Percentiles rank a stretch among this genome's conserved stretches.
phyloP scores from a whole-genome alignment of 257 asterid genomes.

The Perilla frutescens region DNA sequence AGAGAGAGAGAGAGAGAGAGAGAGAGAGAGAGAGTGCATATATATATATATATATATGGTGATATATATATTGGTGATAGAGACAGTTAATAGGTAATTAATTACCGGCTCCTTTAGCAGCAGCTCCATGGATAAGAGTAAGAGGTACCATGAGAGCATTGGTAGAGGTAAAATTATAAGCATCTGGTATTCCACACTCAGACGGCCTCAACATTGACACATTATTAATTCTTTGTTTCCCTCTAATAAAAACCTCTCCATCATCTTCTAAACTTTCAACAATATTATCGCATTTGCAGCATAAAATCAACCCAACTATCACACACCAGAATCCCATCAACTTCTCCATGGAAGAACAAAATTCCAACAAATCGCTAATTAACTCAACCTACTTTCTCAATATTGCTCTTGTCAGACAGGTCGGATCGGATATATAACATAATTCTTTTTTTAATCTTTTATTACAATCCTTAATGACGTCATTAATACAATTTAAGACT shows the following conservation, averaged over 20 bases:
- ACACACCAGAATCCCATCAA: slow-evolving; percentile 32
- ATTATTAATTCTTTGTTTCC: slow-evolving; percentile 45
- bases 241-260: slow-evolving; percentile 47
- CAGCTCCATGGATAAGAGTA: slow-evolving; percentile 76
- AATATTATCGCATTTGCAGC: slow-evolving; percentile 9
- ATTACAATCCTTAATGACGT: too few relatives aligned
- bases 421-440: too few relatives aligned
- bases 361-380: too few relatives aligned
- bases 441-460: too few relatives aligned
- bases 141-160: slow-evolving; percentile 65
- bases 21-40: too few relatives aligned
- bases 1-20: too few relatives aligned
- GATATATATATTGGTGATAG: not conserved
- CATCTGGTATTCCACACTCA: slow-evolving; percentile 51
- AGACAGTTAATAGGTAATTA: not conserved
- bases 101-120: slow-evolving; percentile 77
- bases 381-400: too few relatives aligned
- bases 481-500: too few relatives aligned
- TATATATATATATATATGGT: too few relatives aligned
- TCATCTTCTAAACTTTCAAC: slow-evolving; percentile 49
- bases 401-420: too few relatives aligned
- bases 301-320: slow-evolving; percentile 29
- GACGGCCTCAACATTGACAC: slow-evolving; percentile 47
- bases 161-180: slow-evolving; percentile 32
- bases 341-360: slow-evolving; percentile 16